phyloP scores from a whole-genome alignment of 352 stramenopile genomes.

The Phytophthora ramorum region DNA sequence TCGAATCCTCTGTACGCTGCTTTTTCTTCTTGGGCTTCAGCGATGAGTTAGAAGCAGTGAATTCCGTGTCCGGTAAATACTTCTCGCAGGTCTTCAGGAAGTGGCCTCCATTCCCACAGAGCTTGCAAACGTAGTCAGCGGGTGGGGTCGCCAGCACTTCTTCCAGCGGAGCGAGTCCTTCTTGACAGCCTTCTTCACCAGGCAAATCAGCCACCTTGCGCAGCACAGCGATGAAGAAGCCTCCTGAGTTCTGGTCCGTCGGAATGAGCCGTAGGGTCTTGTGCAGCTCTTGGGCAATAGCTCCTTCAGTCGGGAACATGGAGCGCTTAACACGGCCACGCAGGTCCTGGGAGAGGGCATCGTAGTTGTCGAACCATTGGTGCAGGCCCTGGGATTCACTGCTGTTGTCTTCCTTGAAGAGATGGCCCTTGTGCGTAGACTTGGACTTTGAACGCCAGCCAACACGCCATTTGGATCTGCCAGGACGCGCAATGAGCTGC shows the following conservation, averaged over 20 bases:
- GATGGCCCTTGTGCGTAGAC: slow-evolving; percentile 80
- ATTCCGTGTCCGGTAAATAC: slow-evolving; percentile 63
- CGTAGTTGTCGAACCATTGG: slow-evolving; percentile 80
- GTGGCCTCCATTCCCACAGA: slow-evolving; percentile 69
- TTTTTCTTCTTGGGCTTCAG: slow-evolving; percentile 62
- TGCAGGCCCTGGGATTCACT: slow-evolving; percentile 45
- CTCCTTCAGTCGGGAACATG: slow-evolving; percentile 84
- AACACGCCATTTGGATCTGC: slow-evolving; percentile 70
- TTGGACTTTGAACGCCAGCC: slow-evolving; percentile 91
- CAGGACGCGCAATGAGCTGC: slow-evolving; percentile 59
- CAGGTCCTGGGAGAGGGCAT: slow-evolving; percentile 63
- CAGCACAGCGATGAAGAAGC: slow-evolving; percentile 99
- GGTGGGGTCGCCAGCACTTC: slow-evolving; percentile 54
- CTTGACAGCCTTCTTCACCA: slow-evolving; percentile 46
- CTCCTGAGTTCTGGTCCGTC: slow-evolving; percentile 98
- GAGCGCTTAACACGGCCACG: slow-evolving; percentile 72
- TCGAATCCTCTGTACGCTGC: slow-evolving; percentile 35
- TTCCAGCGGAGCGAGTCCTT: slow-evolving; percentile 59
- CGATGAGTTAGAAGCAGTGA: slow-evolving; percentile 26
- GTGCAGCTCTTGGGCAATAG: slow-evolving; percentile 63
- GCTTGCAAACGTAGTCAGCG: slow-evolving; percentile 77
- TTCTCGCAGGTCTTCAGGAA: slow-evolving; percentile 79
- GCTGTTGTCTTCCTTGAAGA: slow-evolving; percentile 53
- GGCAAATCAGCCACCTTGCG: slow-evolving; percentile 80
- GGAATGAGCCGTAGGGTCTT: slow-evolving; percentile 96